phyloP scores from a whole-genome alignment of 192 early-diverging fungal species.

The Coemansia erecta region DNA sequence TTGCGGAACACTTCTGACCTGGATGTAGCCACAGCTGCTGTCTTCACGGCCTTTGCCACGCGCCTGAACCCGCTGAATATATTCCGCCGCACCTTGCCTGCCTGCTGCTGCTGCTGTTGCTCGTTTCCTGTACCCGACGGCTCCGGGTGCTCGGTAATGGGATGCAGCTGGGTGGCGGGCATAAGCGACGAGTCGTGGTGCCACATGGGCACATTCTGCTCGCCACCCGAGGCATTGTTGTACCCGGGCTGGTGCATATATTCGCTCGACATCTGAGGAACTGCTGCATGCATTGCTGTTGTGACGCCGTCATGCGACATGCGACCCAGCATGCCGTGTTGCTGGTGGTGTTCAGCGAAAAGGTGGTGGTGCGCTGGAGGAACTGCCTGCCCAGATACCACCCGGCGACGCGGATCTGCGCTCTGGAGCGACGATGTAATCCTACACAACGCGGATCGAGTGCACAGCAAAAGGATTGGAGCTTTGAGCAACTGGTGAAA shows the following conservation, averaged over 20 bases:
- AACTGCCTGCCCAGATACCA: neutral
- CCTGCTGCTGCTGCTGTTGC: neutral
- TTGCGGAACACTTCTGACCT: conserved; percentile 1
- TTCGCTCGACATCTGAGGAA: neutral
- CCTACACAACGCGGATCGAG: conserved; percentile 1
- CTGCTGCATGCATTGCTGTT: no score
- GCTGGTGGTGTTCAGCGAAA: neutral
- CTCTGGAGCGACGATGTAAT: conserved; percentile 24
- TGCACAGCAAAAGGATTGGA: neutral
- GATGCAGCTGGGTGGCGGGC: conserved; percentile 12
- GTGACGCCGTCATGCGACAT: conserved; percentile 8
- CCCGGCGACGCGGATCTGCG: conserved; percentile 18
- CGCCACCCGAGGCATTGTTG: neutral
- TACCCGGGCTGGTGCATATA: neutral
- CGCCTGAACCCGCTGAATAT: conserved; percentile 38
- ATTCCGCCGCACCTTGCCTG: conserved; percentile 22
- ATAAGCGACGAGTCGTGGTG: neutral
- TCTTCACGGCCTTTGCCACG: conserved; percentile 46
- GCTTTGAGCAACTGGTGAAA: no score
- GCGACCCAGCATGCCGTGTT: neutral
- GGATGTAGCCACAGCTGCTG: conserved; percentile 17
- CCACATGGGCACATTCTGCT: conserved; percentile 1
- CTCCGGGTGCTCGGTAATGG: conserved; percentile 30
- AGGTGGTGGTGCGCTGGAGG: neutral
- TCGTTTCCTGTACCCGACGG: neutral